Base-by-base conservation (phyloP, 2,329 filamentous ascomycete genomes). In the Fusarium sp. region DNA sequence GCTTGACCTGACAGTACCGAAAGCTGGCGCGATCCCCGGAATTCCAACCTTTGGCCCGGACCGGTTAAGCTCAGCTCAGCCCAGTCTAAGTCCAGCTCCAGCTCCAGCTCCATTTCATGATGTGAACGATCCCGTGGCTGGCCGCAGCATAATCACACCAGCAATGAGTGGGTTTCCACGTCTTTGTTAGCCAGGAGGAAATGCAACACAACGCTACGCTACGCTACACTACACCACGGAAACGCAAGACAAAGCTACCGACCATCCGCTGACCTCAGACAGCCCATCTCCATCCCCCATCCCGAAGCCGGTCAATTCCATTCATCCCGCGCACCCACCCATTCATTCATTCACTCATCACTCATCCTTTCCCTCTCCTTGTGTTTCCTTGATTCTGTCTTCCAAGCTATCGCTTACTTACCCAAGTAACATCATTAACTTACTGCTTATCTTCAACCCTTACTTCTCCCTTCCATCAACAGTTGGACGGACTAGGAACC, bases 251-350 rank as follows among this genome's bases (percentile, higher is more conserved):
- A 65, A 46, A 65, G 36, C 45, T 38, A 55, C 60, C 19, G 40
- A 21, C 34, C 42, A 60, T 53, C 45, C 70, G 67, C 70, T 73
- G 65, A 73, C 70, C 61, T 60, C 56, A 67, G 57, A 62, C 61
- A 65, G 45, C 57, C 55, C 64, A 53, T 65, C 43, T 64, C 45
- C 26, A 28, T 39, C 40, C 55, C 22, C 36, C 36, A 64, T 69
- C 65, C 66, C 57, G 57, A 71, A 66, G 62, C 69, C 61, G 71
- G 66, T 51, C 63, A 70, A 59, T 65, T 68, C 59, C 57, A 58
- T 51, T 52, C 50, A 52, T 50, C 56, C 62, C 54, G 51, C 57
- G 43, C 57, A 57, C 50, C 56, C 52, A 36, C 54, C 19, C 46
- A 49, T 61, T 45, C 43, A 43, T 45, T 52, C 59, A 11, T 9